These are phyloP conservation scores for Plasmodium reichenowi DNA, from an alignment of 169 alveolate genomes.

Conservation along the genomic window DNA sequence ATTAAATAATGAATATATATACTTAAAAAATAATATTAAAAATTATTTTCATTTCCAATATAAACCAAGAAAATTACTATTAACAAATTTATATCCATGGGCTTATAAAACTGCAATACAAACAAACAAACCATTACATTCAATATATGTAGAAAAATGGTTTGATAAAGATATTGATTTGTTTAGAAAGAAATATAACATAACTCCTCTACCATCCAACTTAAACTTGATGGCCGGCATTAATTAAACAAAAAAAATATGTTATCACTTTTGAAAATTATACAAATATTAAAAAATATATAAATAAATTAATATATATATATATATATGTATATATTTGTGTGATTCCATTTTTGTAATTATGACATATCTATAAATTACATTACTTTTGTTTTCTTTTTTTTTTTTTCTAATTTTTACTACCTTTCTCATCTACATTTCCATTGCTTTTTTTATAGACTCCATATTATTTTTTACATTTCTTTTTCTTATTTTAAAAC, in stretches of 20 bases:
- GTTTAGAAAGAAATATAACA: constrained; percentile 60
- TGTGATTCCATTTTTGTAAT: too few relatives aligned
- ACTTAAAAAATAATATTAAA: constrained; percentile 45
- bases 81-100: constrained; percentile 68
- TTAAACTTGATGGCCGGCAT: constrained; percentile 71
- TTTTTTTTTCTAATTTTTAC: too few relatives aligned
- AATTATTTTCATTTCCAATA: constrained; percentile 69
- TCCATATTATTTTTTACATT: constrained; percentile 18
- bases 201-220: constrained; percentile 58
- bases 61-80: constrained; percentile 60
- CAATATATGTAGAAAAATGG: constrained; percentile 75
- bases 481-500: constrained; percentile 35
- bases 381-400: too few relatives aligned
- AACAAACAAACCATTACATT: constrained; percentile 69
- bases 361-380: too few relatives aligned
- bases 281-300: too few relatives aligned
- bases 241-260: constrained; percentile 20
- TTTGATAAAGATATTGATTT: constrained; percentile 69
- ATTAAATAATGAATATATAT: constrained; percentile 56
- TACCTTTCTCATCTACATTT: too few relatives aligned
- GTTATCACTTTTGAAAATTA: too few relatives aligned
- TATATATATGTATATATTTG: too few relatives aligned
- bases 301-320: too few relatives aligned
- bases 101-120: constrained; percentile 61
- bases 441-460: neutral